Evolutionary conservation across 345 rosid genomes (phyloP).

Genomic region (Carallia pectinifolia): DNA sequence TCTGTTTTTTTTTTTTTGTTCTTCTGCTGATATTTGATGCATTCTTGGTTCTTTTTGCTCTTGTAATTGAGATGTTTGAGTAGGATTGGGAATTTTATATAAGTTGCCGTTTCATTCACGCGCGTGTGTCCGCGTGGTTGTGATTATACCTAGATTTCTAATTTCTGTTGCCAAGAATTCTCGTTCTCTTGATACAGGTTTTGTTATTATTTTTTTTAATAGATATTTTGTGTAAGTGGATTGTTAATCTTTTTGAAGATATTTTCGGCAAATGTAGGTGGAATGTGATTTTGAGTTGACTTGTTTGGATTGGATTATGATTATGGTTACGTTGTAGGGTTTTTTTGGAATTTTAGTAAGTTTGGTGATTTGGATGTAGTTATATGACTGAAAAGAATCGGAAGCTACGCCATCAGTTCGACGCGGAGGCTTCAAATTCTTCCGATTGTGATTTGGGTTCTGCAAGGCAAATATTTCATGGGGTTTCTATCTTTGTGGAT

Average conservation of each 20-base stretch:
- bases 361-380: constrained; percentile 38
- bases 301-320: neutral
- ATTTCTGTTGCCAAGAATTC: too few relatives aligned
- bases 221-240: too few relatives aligned
- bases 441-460: constrained; percentile 38
- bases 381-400: constrained; percentile 81
- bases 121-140: too few relatives aligned
- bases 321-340: neutral
- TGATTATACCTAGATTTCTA: too few relatives aligned
- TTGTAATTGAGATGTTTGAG: too few relatives aligned
- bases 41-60: too few relatives aligned
- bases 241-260: too few relatives aligned
- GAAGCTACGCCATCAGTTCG: constrained; percentile 75
- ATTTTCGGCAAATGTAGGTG: neutral
- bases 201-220: too few relatives aligned
- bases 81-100: too few relatives aligned
- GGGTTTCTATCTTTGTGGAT: constrained; percentile 88
- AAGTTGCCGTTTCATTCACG: too few relatives aligned
- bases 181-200: too few relatives aligned
- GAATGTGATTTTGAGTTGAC: neutral
- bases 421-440: constrained; percentile 54
- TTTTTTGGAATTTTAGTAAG: constrained; percentile 7
- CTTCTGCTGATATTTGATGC: too few relatives aligned
- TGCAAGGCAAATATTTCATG: constrained; percentile 61
- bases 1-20: neutral